These are phyloP conservation scores for Pilaira anomala DNA, from an alignment of 192 early-diverging fungal species.

Conservation along the genomic window DNA sequence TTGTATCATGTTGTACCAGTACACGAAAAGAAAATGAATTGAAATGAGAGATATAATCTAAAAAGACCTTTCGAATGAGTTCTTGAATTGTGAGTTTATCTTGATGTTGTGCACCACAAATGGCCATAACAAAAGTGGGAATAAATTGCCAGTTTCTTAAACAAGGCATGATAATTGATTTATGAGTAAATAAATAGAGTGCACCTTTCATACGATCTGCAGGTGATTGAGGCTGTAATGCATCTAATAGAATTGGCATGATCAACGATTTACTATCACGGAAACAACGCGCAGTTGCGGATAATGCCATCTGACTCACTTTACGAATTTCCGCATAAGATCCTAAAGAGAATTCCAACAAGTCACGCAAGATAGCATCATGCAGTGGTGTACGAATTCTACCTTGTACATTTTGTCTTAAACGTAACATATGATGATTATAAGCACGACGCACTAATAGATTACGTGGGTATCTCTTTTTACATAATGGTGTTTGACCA, in stretches of 20 bases:
- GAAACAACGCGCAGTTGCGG: conserved; percentile 45
- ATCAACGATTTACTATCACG: conserved; percentile 49
- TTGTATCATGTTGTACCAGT: conserved; percentile 30
- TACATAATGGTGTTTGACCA: conserved; percentile 39
- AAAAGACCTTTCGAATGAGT: conserved; percentile 58
- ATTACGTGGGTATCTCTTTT: conserved; percentile 55
- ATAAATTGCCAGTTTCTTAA: conserved; percentile 58
- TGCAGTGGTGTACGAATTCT: conserved; percentile 45
- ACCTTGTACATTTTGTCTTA: conserved; percentile 54
- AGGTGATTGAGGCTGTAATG: conserved; percentile 37
- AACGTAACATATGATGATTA: conserved; percentile 48
- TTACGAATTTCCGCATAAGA: conserved; percentile 59
- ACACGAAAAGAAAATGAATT: conserved; percentile 48
- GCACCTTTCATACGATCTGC: conserved; percentile 65
- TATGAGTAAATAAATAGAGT: conserved; percentile 58
- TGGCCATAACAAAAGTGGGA: conserved; percentile 47
- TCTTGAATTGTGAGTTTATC: conserved; percentile 72
- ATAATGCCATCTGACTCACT: conserved; percentile 49
- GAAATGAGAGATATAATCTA: conserved; percentile 54
- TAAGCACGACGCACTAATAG: conserved; percentile 48
- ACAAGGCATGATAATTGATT: conserved; percentile 47
- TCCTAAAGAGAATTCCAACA: conserved; percentile 55
- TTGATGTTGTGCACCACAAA: conserved; percentile 60
- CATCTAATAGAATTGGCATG: conserved; percentile 46
- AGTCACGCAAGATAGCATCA: conserved; percentile 48